Evolutionary conservation across 2,329 filamentous ascomycete genomes (phyloP).

Genomic region (Claviceps sp.): DNA sequence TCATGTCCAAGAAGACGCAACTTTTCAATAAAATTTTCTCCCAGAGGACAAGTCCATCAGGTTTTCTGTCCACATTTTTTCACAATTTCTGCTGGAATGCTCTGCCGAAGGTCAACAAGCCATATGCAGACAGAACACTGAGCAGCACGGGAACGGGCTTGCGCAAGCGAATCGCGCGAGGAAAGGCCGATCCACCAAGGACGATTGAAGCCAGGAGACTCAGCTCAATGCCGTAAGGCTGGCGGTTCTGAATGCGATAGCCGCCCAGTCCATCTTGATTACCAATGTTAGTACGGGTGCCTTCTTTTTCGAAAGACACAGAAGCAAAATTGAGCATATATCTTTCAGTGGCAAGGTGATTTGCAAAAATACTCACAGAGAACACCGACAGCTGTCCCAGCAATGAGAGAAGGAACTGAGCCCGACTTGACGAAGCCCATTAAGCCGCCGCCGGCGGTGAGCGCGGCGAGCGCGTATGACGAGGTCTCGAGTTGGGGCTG

Average conservation of each 20-base stretch:
- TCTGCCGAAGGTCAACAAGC: conserved; percentile 65
- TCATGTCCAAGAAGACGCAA: background rate
- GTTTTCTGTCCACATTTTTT: conserved; percentile 1
- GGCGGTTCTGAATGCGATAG: conserved; percentile 60
- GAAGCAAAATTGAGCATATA: too few relatives aligned
- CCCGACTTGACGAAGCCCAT: conserved; percentile 76
- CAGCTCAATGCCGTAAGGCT: conserved; percentile 75
- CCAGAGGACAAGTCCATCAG: too few relatives aligned
- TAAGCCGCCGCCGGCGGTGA: conserved; percentile 78
- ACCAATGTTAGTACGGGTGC: background rate
- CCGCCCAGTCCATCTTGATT: conserved; percentile 59
- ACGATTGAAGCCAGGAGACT: conserved; percentile 80
- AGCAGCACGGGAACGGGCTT: conserved; percentile 78
- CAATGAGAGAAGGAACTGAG: conserved; percentile 74
- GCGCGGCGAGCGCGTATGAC: conserved; percentile 63
- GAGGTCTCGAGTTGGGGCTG: conserved; percentile 31
- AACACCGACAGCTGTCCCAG: conserved; percentile 68
- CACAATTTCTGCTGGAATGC: conserved; percentile 39
- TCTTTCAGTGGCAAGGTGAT: too few relatives aligned
- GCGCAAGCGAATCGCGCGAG: conserved; percentile 65
- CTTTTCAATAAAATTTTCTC: too few relatives aligned
- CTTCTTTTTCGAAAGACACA: background rate
- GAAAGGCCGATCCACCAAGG: conserved; percentile 71
- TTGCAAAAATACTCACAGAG: conserved; percentile 33
- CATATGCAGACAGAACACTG: conserved; percentile 66